Base-by-base conservation (phyloP, 306 rosid species). In the Cajanus cajan region DNA sequence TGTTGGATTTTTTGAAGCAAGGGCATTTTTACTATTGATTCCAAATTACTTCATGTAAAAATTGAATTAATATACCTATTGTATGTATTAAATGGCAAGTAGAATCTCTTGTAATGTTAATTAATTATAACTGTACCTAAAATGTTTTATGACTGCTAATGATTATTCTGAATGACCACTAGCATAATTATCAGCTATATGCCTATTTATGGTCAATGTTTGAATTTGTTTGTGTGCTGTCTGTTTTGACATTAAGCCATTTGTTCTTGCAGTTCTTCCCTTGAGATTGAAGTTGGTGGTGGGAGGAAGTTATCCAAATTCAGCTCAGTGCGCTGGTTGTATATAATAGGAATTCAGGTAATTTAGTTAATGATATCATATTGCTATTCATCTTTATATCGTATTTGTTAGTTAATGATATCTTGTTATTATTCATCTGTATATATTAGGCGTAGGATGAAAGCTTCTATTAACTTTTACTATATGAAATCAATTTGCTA, bases 281-380 rank as follows among this genome's bases (percentile, higher is more conserved):
- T 95, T 85, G 97, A 88, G 90, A 50, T 95, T 86, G 98, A 91
- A 89, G 91, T 95, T 74, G 99, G 99, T 33, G 98, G 98, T 19
- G 98, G 98, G 82, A 93, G 99, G 88, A 93, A 89, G 78, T 15
- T 95, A 86, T 95, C 99, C 24, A 91, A 83, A 79, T 93, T 91
- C 79, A 95, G 99, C 77, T 71, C 89, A 13, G 90, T 93, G 47
- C 92, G 97, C 71, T 87, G 92, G 93, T 64, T 95, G 91, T 95
- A 93, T 82, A 43, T 94, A 62, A 84, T 95, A 67, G 99, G 99
- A 84, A 78, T 93, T 80, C 99, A 90, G 98, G 99, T 93, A 83
- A 76, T 70, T 68, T 64, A 74, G 66, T 74, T 63, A 52, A 45
- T 12, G 8, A 37, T 21, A 37, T 48, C 8, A 36, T 8, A 18